Evolutionary conservation across 2,329 filamentous ascomycete genomes (phyloP), one percentile per base, ranked within the genome.

Genomic region (Zymoseptoria ardabiliae): DNA sequence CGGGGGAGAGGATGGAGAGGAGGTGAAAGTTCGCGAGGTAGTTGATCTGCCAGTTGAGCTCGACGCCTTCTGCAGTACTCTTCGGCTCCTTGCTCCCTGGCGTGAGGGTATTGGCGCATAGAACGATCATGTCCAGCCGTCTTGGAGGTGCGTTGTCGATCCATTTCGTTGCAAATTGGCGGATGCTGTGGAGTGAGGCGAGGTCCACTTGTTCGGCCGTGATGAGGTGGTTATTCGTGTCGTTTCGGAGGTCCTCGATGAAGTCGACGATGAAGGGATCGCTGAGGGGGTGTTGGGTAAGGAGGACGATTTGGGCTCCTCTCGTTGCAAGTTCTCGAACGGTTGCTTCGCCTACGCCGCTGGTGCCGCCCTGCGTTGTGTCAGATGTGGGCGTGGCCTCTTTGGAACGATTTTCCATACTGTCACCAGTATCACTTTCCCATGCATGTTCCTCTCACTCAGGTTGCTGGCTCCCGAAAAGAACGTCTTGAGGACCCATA

Each of bases 191-290:
- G n/a, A 99, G 79, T 17, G 88, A 93, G 11, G 87, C 78, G 25
- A 99, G 83, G 71, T 99, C 91, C 68, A 96, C 91, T 75, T 96
- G 90, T 74, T 99, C 94, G 61, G 94, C 91, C 69, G 96, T 97
- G 67, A 99, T 90, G 70, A 99, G 81, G 60, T 92, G 81, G 76
- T 97, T 97, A 30, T 84, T 82, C 7, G 91, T 90, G 57, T 82
- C 79, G 25, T 82, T 79, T 58, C 95, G 88, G 50, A 99, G 75
- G 72, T 97, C 93, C 67, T 96, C 87, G 68, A 99, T 89, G 75
- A 90, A 96, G 69, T 99, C 94, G 69, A 90, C 86, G 9, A 97
- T 83, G 75, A 97, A 97, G 11, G 91, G 85, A 73, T 99, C 92
- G 45, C 85, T 85, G 11, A 90, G 84, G 25, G 89, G 81, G 68